Evolutionary conservation across 169 alveolate species (phyloP).

Genomic region (Plasmodium knowlesi): DNA sequence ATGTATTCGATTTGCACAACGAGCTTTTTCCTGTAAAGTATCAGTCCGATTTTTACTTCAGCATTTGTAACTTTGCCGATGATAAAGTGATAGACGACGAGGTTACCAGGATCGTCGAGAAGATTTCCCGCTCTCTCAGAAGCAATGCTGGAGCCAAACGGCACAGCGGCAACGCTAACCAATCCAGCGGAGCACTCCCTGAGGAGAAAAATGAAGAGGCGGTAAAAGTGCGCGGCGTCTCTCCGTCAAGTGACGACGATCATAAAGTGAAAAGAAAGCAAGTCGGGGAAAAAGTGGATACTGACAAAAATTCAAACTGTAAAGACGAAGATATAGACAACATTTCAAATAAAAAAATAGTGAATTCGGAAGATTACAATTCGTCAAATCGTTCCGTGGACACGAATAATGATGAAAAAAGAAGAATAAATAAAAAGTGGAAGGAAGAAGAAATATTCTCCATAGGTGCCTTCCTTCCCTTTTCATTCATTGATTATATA

Average conservation of each 20-base stretch:
- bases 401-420: background rate
- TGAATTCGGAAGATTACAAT: background rate
- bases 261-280: background rate
- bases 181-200: background rate
- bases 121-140: constrained; percentile 13
- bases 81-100: constrained; percentile 57
- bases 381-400: constrained; percentile 5
- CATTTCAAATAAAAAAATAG: constrained; percentile 8
- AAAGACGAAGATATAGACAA: background rate
- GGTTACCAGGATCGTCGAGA: constrained; percentile 29
- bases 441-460: constrained; percentile 72
- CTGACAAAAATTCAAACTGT: background rate
- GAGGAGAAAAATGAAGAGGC: background rate
- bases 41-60: constrained; percentile 71
- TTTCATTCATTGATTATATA: constrained; percentile 71
- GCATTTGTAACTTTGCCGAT: constrained; percentile 73
- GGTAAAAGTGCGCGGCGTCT: background rate
- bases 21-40: constrained; percentile 72
- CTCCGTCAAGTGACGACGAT: background rate
- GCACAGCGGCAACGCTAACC: background rate
- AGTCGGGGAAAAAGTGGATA: background rate
- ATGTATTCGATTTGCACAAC: constrained; percentile 50
- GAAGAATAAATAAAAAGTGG: constrained; percentile 71
- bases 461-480: constrained; percentile 61
- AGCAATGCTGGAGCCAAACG: background rate